phyloP scores from a whole-genome alignment of 306 rosid species.

The Cucurbita argyrosperma region DNA sequence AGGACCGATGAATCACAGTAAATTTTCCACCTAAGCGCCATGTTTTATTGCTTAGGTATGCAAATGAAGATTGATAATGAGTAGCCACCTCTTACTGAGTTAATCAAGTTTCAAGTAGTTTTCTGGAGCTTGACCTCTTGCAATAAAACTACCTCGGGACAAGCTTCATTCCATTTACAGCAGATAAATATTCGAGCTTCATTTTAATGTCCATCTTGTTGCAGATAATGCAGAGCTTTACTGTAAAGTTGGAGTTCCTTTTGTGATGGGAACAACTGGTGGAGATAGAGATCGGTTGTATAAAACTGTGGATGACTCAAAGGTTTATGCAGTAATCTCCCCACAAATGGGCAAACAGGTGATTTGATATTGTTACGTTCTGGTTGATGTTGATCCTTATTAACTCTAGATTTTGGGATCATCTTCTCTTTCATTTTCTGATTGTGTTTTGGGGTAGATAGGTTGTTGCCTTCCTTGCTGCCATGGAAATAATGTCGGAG shows the following conservation, averaged over 20 bases:
- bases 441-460: constrained; percentile 12
- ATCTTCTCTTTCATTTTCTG: constrained; percentile 16
- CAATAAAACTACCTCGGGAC: background rate
- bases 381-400: constrained; percentile 1
- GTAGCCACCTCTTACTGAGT: background rate
- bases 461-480: constrained; percentile 94
- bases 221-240: constrained; percentile 76
- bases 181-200: background rate
- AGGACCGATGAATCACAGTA: background rate
- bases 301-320: constrained; percentile 56
- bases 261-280: constrained; percentile 96
- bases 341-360: constrained; percentile 99
- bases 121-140: background rate
- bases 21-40: background rate
- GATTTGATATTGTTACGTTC: background rate
- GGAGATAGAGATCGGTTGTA: constrained; percentile 59
- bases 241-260: constrained; percentile 74
- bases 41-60: background rate
- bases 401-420: background rate
- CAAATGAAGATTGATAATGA: background rate
- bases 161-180: background rate
- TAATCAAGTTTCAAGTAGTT: background rate
- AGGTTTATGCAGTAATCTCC: constrained; percentile 73
- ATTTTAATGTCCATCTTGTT: background rate
- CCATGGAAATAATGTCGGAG: constrained; percentile 91